phyloP scores from a whole-genome alignment of 106 monocot genomes.

The Dendrobium officinale region DNA sequence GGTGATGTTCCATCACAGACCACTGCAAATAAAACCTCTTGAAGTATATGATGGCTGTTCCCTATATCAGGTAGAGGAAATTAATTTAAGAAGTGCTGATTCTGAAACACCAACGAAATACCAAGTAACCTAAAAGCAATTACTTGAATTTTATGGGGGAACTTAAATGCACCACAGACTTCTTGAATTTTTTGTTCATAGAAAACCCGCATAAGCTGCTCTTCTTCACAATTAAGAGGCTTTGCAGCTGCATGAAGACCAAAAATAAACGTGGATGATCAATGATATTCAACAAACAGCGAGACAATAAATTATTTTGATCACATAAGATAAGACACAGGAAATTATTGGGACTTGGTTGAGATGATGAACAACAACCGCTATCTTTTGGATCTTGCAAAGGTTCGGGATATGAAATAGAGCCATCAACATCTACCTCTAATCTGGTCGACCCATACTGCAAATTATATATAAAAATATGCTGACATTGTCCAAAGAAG shows the following conservation, averaged over 20 bases:
- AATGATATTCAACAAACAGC: not conserved
- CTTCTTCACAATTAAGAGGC: slow-evolving; percentile 76
- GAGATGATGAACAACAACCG: slow-evolving; percentile 28
- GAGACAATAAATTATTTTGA: not conserved
- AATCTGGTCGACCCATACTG: slow-evolving; percentile 74
- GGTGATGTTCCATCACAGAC: slow-evolving; percentile 99
- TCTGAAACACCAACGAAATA: not conserved
- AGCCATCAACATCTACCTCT: slow-evolving; percentile 83
- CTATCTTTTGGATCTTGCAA: slow-evolving; percentile 31
- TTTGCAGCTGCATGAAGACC: slow-evolving; percentile 43
- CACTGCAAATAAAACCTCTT: slow-evolving; percentile 97
- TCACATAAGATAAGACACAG: not conserved
- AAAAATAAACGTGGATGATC: not conserved
- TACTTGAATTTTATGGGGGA: slow-evolving; percentile 98
- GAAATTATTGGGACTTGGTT: not conserved
- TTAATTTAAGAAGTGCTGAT: not conserved
- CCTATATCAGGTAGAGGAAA: slow-evolving; percentile 32
- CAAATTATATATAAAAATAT: slow-evolving; percentile 5
- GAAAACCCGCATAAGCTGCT: slow-evolving; percentile 72
- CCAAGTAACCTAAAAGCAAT: not conserved
- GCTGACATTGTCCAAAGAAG: not conserved
- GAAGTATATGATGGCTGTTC: slow-evolving; percentile 91
- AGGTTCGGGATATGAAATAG: slow-evolving; percentile 60
- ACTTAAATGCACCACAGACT: slow-evolving; percentile 90
- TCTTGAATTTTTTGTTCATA: slow-evolving; percentile 99